These are phyloP conservation scores for Suillus subaureus DNA, from an alignment of 768 basidiomycete species.

Conservation along the genomic window DNA sequence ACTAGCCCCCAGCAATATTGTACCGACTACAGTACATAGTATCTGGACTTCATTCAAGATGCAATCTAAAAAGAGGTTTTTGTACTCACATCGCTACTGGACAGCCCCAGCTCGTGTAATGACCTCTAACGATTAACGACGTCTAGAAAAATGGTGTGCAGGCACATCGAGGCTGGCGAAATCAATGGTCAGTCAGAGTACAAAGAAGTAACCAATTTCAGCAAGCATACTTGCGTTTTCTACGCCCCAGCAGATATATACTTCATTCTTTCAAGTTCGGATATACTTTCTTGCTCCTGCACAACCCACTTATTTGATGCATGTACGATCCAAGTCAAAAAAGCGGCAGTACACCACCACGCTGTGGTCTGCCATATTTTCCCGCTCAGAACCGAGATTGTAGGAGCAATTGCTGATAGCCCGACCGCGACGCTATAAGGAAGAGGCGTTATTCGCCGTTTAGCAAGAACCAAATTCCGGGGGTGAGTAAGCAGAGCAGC, in stretches of 20 bases:
- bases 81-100: not conserved
- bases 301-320: constrained; percentile 47
- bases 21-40: not conserved
- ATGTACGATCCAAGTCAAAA: constrained; percentile 48
- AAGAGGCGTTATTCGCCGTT: constrained; percentile 32
- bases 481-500: constrained; percentile 47
- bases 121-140: not conserved
- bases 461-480: constrained; percentile 29
- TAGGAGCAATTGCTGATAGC: constrained; percentile 50
- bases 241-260: constrained; percentile 60
- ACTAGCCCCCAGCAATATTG: not conserved
- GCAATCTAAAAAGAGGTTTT: not conserved
- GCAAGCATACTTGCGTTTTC: not conserved
- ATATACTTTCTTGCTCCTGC: constrained; percentile 48
- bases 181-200: not conserved
- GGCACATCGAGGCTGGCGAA: not conserved
- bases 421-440: constrained; percentile 34
- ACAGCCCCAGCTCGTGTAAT: not conserved
- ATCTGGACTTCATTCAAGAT: not conserved
- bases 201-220: not conserved
- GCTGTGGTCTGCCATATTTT: constrained; percentile 53
- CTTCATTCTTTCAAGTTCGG: constrained; percentile 52
- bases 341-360: constrained; percentile 54
- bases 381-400: constrained; percentile 48
- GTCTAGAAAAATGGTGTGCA: not conserved